These are phyloP conservation scores for Metschnikowia picachoensis DNA, from an alignment of 805 yeast species.

Conservation along the genomic window DNA sequence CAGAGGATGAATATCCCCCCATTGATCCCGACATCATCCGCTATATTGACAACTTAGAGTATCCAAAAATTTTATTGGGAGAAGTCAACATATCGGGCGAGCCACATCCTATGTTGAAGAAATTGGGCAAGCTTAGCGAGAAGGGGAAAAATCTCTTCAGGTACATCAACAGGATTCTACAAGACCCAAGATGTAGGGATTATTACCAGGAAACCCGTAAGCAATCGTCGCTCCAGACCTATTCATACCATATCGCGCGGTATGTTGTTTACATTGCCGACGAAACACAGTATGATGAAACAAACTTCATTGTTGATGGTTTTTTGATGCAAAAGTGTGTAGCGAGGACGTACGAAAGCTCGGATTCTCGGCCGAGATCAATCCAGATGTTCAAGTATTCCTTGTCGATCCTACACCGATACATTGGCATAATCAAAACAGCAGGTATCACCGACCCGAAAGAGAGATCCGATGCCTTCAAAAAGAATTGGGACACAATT, in stretches of 20 bases:
- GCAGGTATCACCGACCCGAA: not conserved
- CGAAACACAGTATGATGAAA: not conserved
- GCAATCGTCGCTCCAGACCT: not conserved
- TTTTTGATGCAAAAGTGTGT: too few relatives aligned
- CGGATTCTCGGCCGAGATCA: not conserved
- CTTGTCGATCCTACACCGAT: not conserved
- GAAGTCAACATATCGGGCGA: not conserved
- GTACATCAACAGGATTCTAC: slow-evolving; percentile 1
- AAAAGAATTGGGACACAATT: not conserved
- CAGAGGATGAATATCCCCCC: too few relatives aligned
- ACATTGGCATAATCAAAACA: not conserved
- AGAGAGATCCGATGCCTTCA: not conserved
- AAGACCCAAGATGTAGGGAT: not conserved
- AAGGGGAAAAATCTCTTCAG: not conserved
- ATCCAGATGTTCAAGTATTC: not conserved
- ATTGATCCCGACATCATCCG: too few relatives aligned
- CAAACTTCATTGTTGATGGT: not conserved
- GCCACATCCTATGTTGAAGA: not conserved
- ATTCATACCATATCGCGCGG: not conserved
- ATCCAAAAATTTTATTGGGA: not conserved
- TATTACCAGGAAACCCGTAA: not conserved
- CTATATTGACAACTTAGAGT: not conserved
- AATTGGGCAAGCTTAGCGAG: not conserved
- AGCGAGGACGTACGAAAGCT: too few relatives aligned
- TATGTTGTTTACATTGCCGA: not conserved